These are phyloP conservation scores for Exidia glandulosa DNA, from an alignment of 768 basidiomycete species.

Conservation along the genomic window DNA sequence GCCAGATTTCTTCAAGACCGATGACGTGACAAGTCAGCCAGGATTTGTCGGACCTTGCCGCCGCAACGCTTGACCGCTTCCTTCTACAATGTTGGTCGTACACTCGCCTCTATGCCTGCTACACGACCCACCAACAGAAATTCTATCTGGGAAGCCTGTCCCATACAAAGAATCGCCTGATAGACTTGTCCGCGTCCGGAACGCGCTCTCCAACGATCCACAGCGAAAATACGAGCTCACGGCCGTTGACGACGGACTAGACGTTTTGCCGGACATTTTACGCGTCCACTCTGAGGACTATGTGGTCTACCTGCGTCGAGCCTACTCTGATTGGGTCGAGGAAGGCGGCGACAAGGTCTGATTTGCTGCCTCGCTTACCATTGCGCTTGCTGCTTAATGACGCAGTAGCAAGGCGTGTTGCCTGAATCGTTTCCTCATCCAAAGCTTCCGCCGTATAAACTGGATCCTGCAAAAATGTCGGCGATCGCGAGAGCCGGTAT, in stretches of 20 bases:
- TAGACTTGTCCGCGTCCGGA: conserved; percentile 13
- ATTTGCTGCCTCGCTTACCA: no score
- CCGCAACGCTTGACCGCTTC: no score
- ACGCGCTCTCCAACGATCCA: conserved; percentile 6
- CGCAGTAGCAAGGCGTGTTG: conserved; percentile 20
- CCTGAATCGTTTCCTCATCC: conserved; percentile 22
- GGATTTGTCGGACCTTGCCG: no score
- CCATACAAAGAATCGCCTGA: conserved; percentile 22
- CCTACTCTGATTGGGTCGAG: conserved; percentile 18
- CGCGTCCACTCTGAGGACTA: conserved; percentile 18
- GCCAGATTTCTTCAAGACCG: no score
- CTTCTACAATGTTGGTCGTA: neutral
- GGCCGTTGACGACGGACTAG: conserved; percentile 1
- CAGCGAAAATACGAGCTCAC: conserved; percentile 5
- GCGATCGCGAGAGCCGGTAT: conserved; percentile 16
- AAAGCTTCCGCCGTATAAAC: conserved; percentile 7
- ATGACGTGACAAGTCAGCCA: no score
- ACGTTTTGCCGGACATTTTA: conserved; percentile 7
- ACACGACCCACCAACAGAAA: conserved; percentile 22
- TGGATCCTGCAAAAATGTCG: conserved; percentile 1
- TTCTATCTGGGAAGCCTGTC: conserved; percentile 16
- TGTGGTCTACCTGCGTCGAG: conserved; percentile 15
- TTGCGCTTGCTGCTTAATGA: neutral
- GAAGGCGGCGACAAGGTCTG: conserved; percentile 18
- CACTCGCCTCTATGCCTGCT: neutral